Evolutionary conservation across 441 rosid species (phyloP), one percentile per base, ranked within the genome.

Genomic region (Euphorbia schlechtendalii): DNA sequence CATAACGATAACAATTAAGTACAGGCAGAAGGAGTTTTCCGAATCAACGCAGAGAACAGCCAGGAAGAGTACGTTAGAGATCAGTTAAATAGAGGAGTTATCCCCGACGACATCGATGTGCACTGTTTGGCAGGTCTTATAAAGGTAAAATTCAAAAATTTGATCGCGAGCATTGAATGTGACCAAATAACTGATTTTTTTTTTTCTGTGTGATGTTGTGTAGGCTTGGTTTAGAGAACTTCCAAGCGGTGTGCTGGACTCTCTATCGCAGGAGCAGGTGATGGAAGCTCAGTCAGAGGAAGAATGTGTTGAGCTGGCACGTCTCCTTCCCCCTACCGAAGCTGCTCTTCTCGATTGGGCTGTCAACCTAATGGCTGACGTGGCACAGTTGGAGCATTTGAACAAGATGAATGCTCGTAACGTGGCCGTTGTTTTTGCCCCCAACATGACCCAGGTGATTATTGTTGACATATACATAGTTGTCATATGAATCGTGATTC

Each of bases 171-270:
- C n/a, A n/a, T n/a, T n/a, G n/a, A n/a, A n/a, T n/a, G n/a, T n/a
- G n/a, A n/a, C n/a, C n/a, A n/a, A n/a, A n/a, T n/a, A n/a, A n/a
- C n/a, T n/a, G n/a, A n/a, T n/a, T n/a, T n/a, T n/a, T n/a, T n/a
- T n/a, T n/a, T n/a, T n/a, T n/a, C n/a, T n/a, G n/a, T n/a, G n/a
- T n/a, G n/a, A n/a, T n/a, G n/a, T 20, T 61, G 24, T 73, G 73
- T 56, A 92, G 98, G 93, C 96, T 66, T 92, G 98, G 98, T 92
- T 89, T 76, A 85, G 98, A 71, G 96, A 92, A 72, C 90, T 89
- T 48, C 98, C 98, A 0, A 79, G 74, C 12, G 88, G 96, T 32
- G 81, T 92, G 60, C 77, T 92, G 71, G 96, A 92, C 82, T 74
- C 91, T 28, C 76, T 92, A 68, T 78, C 91, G 3, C 86, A 89